Evolutionary conservation across 306 rosid genomes (phyloP).

Genomic region (Dicorynia guianensis): DNA sequence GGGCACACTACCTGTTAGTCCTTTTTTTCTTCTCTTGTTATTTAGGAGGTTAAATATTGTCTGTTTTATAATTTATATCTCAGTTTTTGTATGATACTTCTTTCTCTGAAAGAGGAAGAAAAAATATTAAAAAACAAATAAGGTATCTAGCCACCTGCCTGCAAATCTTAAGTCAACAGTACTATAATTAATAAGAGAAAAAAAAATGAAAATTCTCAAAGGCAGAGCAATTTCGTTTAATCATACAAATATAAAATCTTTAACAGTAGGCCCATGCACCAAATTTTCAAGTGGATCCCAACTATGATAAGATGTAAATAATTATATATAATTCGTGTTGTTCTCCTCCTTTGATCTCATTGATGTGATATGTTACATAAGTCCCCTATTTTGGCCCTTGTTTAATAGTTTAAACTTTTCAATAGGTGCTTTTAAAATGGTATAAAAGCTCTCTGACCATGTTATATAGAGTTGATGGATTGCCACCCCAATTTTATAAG

Average conservation of each 20-base stretch:
- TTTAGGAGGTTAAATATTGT: not conserved
- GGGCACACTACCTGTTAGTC: not conserved
- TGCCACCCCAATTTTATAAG: slow-evolving; percentile 18
- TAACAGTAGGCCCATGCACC: slow-evolving; percentile 4
- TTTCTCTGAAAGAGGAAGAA: not conserved
- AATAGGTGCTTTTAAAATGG: slow-evolving; percentile 14
- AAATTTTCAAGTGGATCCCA: slow-evolving; percentile 17
- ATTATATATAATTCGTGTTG: not conserved
- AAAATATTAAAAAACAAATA: not conserved
- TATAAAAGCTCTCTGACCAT: slow-evolving; percentile 19
- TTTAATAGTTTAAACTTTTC: not conserved
- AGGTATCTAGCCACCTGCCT: not conserved
- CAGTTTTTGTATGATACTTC: not conserved
- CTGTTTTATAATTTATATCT: not conserved
- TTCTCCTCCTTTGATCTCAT: not conserved
- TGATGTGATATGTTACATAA: slow-evolving; percentile 13
- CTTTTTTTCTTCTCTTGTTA: not conserved
- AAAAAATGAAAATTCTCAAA: not conserved
- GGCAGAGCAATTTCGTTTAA: not conserved
- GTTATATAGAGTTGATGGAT: slow-evolving; percentile 21
- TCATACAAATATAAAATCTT: not conserved
- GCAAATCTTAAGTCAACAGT: not conserved
- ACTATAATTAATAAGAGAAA: not conserved
- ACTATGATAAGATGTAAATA: not conserved
- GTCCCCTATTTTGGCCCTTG: slow-evolving; percentile 1